phyloP scores from a whole-genome alignment of 2,329 filamentous ascomycete genomes.

The Scytalidium sp. region DNA sequence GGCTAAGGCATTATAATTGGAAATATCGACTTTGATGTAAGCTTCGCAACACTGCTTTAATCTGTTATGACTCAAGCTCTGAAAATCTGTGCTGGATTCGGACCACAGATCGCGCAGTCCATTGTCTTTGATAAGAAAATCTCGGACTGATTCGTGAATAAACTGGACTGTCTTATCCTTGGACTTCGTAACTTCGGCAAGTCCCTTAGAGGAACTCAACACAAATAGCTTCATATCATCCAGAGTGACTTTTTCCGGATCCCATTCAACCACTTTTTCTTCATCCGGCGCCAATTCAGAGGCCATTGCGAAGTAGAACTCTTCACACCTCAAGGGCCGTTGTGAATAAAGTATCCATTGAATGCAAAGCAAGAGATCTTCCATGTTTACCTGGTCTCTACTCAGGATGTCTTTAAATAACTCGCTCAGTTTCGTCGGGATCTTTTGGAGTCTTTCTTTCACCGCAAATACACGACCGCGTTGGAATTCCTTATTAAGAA shows the following conservation, averaged over 20 bases:
- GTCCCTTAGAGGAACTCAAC: constrained; percentile 35
- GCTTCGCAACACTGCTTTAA: constrained; percentile 41
- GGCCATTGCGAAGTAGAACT: constrained; percentile 43
- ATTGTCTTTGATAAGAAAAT: constrained; percentile 34
- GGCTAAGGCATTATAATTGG: neutral
- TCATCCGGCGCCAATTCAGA: constrained; percentile 20
- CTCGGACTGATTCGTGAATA: constrained; percentile 32
- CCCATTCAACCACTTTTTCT: constrained; percentile 12
- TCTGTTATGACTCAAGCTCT: constrained; percentile 31
- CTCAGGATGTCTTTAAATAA: constrained; percentile 50
- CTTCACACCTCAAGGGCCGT: constrained; percentile 35
- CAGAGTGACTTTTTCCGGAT: constrained; percentile 18
- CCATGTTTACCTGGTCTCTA: constrained; percentile 38
- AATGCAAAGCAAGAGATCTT: constrained; percentile 42
- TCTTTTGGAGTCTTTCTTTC: constrained; percentile 30
- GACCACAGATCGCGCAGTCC: constrained; percentile 30
- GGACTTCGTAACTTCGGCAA: constrained; percentile 30
- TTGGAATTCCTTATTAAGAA: constrained; percentile 38
- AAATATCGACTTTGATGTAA: constrained; percentile 32
- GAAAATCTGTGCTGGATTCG: constrained; percentile 28
- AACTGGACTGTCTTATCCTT: constrained; percentile 32
- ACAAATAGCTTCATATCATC: constrained; percentile 30
- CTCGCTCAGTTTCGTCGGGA: constrained; percentile 38
- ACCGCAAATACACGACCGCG: constrained; percentile 25
- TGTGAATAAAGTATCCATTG: constrained; percentile 50